Percentiles rank a stretch among this genome's conserved stretches.
These are phyloP conservation scores for Botrytis elliptica DNA, from an alignment of 2,329 filamentous ascomycete genomes.

Conservation along the genomic window DNA sequence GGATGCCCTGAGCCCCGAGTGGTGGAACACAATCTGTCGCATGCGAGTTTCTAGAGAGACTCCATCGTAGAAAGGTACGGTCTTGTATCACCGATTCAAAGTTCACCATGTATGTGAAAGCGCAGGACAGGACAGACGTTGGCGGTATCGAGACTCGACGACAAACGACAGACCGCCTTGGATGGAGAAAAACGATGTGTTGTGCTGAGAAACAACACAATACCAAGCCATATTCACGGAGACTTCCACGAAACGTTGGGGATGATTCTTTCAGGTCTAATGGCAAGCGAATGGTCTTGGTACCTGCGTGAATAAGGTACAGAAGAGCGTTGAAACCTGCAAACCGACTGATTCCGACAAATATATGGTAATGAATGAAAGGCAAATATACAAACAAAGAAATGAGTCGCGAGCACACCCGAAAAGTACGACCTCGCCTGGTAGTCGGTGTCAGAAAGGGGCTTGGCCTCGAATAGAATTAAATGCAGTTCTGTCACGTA, in stretches of 20 bases:
- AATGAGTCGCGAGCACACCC: conserved; percentile 1
- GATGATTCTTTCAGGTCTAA: neutral
- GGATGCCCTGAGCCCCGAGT: neutral
- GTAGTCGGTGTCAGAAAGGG: conserved; percentile 10
- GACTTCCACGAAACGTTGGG: conserved; percentile 3
- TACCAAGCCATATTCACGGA: neutral
- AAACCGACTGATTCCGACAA: neutral
- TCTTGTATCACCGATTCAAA: neutral
- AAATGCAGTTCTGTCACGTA: neutral
- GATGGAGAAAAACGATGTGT: neutral
- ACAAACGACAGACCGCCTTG: neutral
- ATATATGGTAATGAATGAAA: neutral
- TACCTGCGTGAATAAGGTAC: neutral
- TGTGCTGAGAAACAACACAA: neutral
- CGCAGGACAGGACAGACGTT: too few relatives aligned
- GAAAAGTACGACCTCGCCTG: neutral
- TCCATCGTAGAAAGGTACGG: neutral
- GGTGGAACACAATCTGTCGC: neutral
- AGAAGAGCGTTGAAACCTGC: neutral
- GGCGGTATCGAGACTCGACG: neutral
- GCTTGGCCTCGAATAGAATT: neutral
- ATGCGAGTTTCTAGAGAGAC: neutral
- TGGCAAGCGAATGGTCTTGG: neutral
- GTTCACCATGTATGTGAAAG: neutral
- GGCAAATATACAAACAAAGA: neutral